A percentile compares a stretch with the other conserved stretches of the same genome.
phyloP scores from a whole-genome alignment of 176 grass and related monocot species.

The Alloteropsis semialata region DNA sequence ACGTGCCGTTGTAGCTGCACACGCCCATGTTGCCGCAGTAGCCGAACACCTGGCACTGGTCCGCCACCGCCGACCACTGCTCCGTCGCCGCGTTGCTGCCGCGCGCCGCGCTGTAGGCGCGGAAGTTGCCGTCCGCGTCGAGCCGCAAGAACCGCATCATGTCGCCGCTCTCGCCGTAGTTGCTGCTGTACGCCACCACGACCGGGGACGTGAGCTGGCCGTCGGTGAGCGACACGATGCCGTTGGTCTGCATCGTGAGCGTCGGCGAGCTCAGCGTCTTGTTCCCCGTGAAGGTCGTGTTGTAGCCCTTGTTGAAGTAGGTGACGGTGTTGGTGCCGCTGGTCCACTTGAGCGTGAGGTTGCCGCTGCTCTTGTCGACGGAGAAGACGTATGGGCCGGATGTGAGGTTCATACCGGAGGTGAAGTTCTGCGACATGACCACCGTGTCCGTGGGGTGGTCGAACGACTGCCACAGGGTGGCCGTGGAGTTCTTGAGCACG shows the following conservation, averaged over 20 bases:
- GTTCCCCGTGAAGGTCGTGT: conserved; percentile 55
- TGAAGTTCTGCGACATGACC: conserved; percentile 66
- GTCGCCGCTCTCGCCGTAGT: conserved; percentile 77
- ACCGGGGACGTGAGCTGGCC: conserved; percentile 32
- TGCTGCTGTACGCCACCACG: conserved; percentile 85
- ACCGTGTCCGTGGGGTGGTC: conserved; percentile 73
- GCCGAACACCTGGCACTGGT: conserved; percentile 97
- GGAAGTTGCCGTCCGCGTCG: conserved; percentile 84
- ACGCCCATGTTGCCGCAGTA: conserved; percentile 91
- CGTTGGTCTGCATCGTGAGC: conserved; percentile 66
- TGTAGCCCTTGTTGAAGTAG: conserved; percentile 89
- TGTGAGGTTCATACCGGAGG: conserved; percentile 33
- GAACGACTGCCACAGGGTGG: conserved; percentile 69
- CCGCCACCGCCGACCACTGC: conserved; percentile 82
- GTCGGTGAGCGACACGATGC: conserved; percentile 69
- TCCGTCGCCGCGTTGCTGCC: conserved; percentile 35
- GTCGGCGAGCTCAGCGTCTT: conserved; percentile 49
- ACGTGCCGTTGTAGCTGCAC: conserved; percentile 74
- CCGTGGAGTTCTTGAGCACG: conserved; percentile 40
- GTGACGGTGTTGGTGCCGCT: not conserved
- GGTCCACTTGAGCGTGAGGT: conserved; percentile 70
- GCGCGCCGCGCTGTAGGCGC: conserved; percentile 56
- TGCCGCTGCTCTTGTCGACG: conserved; percentile 31
- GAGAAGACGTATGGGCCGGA: conserved; percentile 58
- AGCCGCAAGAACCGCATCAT: conserved; percentile 75